Conservation (phyloP, 495 filamentous ascomycete species). For the Zalerion maritima region DNA sequence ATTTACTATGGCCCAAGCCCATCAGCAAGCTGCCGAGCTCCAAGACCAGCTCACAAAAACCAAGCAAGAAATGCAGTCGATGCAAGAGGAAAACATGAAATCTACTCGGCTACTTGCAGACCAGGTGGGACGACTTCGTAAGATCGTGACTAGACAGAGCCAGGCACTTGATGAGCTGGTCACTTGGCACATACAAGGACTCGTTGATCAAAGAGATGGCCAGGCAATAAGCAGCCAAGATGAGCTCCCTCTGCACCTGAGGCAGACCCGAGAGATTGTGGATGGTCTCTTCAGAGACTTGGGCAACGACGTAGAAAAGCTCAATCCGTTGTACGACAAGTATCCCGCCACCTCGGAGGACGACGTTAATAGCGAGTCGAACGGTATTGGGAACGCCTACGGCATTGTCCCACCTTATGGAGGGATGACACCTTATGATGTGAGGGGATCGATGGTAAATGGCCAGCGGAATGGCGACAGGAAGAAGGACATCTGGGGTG, state of each 20-base stretch:
- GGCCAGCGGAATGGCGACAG: too few relatives aligned
- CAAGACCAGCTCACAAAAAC: constrained; percentile 81
- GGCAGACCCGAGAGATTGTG: constrained; percentile 80
- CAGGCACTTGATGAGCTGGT: constrained; percentile 36
- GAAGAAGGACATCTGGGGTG: constrained; percentile 44
- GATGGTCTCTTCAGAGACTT: constrained; percentile 68
- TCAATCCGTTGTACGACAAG: too few relatives aligned
- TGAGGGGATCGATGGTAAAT: constrained; percentile 9
- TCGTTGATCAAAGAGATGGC: constrained; percentile 32
- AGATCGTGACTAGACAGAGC: constrained; percentile 65
- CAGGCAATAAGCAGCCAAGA: constrained; percentile 36
- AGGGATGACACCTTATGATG: too few relatives aligned
- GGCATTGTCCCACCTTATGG: too few relatives aligned
- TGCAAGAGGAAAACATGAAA: constrained; percentile 72
- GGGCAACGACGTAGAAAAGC: constrained; percentile 62
- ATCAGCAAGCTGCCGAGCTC: constrained; percentile 77
- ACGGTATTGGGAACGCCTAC: too few relatives aligned
- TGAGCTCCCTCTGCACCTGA: constrained; percentile 65
- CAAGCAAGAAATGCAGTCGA: constrained; percentile 74
- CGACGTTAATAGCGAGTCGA: too few relatives aligned
- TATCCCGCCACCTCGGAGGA: too few relatives aligned
- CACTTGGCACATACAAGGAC: too few relatives aligned
- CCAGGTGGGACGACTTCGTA: constrained; percentile 76
- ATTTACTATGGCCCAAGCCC: constrained; percentile 43
- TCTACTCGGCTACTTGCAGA: constrained; percentile 78